Conservation (phyloP, 768 basidiomycete species). For the Candolleomyces aberdarensis region DNA sequence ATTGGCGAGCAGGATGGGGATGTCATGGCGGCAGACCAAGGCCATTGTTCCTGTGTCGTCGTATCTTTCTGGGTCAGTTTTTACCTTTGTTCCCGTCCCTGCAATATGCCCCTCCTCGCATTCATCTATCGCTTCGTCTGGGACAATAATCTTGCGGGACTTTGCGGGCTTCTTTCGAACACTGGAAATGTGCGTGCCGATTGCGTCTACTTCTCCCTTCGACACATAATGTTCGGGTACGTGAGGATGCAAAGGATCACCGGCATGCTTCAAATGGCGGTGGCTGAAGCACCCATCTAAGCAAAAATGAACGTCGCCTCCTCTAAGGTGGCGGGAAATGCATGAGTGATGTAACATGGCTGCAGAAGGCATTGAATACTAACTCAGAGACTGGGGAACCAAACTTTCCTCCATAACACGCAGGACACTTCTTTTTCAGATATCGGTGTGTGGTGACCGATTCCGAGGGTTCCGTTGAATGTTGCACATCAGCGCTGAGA, state of each 20-base stretch:
- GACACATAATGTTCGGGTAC: background rate
- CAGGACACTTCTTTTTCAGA: too few species aligned
- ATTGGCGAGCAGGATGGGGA: conserved; percentile 31
- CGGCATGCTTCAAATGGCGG: background rate
- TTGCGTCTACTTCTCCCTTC: background rate
- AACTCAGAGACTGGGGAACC: too few species aligned
- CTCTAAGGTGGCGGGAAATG: too few species aligned
- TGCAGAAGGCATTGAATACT: too few species aligned
- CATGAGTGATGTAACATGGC: too few species aligned
- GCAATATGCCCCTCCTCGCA: conserved; percentile 2
- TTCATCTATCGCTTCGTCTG: conserved; percentile 5
- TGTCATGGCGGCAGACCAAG: conserved; percentile 32
- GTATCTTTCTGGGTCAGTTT: background rate
- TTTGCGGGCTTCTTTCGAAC: too few species aligned
- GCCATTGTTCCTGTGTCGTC: conserved; percentile 27
- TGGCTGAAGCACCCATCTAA: background rate
- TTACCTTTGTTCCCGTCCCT: background rate
- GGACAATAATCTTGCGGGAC: background rate
- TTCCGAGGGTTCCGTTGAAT: too few species aligned
- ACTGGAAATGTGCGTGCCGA: background rate
- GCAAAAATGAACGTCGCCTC: too few species aligned
- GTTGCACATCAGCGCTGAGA: too few species aligned
- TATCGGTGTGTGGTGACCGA: too few species aligned
- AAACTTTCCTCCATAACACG: too few species aligned
- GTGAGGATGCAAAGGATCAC: background rate